Evolutionary conservation across 1,139 yeast genomes (phyloP).

Genomic region (Yamadazyma trypodendri): DNA sequence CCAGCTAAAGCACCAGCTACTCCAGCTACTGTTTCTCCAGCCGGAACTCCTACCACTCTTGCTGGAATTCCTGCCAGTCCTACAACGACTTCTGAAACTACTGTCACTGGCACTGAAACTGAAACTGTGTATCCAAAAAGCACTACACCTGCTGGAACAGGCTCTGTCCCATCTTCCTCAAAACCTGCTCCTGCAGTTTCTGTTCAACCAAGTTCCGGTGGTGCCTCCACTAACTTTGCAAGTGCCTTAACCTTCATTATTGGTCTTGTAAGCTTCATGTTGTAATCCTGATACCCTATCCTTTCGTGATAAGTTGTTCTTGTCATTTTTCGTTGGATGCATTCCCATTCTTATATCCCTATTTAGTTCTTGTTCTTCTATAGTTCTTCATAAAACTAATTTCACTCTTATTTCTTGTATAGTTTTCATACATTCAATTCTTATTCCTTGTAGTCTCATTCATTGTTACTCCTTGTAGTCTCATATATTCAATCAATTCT

Average conservation of each 20-base stretch:
- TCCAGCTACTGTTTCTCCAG: slow-evolving; percentile 10
- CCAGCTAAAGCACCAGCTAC: slow-evolving; percentile 11
- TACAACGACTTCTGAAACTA: background rate
- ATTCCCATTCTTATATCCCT: background rate
- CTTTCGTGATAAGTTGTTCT: background rate
- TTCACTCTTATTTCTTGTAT: background rate
- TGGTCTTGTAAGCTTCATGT: slow-evolving; percentile 1
- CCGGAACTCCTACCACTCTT: slow-evolving; percentile 5
- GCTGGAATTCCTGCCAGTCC: slow-evolving; percentile 4
- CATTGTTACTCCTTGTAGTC: no score
- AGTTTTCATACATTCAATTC: background rate
- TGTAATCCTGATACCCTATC: slow-evolving; percentile 1
- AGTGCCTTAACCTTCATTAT: slow-evolving; percentile 1
- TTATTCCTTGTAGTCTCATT: no score
- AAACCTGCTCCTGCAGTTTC: slow-evolving; percentile 1
- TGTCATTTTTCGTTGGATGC: no score
- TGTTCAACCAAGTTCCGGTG: slow-evolving; percentile 2
- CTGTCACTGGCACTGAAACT: background rate
- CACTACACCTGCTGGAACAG: background rate
- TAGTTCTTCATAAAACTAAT: background rate
- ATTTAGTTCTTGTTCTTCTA: background rate
- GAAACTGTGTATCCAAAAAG: slow-evolving; percentile 1
- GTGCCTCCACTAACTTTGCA: slow-evolving; percentile 5
- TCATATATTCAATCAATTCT: background rate
- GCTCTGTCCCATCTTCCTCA: background rate